Evolutionary conservation across 495 filamentous ascomycete species (phyloP).

Genomic region (Polyplosphaeria fusca): DNA sequence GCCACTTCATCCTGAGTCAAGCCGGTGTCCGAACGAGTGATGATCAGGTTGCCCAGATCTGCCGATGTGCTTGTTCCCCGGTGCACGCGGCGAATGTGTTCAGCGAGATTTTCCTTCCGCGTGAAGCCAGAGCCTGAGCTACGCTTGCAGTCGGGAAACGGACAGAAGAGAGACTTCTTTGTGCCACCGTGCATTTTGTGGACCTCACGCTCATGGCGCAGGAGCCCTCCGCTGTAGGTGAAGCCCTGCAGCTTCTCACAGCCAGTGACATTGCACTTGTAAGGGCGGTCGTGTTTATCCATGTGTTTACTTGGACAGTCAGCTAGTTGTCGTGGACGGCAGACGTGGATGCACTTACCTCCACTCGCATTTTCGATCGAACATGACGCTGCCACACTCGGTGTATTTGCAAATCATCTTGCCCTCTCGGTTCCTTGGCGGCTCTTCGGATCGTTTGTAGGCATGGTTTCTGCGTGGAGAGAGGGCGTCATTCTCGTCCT

Average conservation of each 20-base stretch:
- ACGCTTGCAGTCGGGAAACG: conserved; percentile 74
- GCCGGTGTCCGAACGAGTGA: conserved; percentile 24
- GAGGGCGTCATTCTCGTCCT: conserved; percentile 16
- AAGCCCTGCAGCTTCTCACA: conserved; percentile 91
- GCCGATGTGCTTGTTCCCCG: conserved; percentile 21
- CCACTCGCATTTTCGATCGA: conserved; percentile 87
- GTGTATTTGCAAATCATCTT: conserved; percentile 65
- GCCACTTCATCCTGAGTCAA: neutral
- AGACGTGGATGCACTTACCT: conserved; percentile 55
- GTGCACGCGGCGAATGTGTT: conserved; percentile 78
- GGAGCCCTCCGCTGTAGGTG: conserved; percentile 84
- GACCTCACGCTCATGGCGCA: conserved; percentile 86
- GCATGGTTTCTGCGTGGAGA: conserved; percentile 26
- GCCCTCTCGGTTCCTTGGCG: conserved; percentile 62
- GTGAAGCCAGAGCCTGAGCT: conserved; percentile 76
- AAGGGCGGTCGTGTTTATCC: conserved; percentile 94
- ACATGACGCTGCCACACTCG: conserved; percentile 59
- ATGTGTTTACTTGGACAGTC: conserved; percentile 71
- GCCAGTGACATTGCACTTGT: conserved; percentile 69
- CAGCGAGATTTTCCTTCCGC: conserved; percentile 80
- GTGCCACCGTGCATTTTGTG: conserved; percentile 83
- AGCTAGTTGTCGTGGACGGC: neutral
- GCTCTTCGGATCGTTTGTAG: conserved; percentile 47
- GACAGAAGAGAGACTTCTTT: conserved; percentile 74
- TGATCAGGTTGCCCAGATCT: conserved; percentile 47